Evolutionary conservation across 2,329 filamentous ascomycete genomes (phyloP).

Genomic region (Aspergillus viridinutans): DNA sequence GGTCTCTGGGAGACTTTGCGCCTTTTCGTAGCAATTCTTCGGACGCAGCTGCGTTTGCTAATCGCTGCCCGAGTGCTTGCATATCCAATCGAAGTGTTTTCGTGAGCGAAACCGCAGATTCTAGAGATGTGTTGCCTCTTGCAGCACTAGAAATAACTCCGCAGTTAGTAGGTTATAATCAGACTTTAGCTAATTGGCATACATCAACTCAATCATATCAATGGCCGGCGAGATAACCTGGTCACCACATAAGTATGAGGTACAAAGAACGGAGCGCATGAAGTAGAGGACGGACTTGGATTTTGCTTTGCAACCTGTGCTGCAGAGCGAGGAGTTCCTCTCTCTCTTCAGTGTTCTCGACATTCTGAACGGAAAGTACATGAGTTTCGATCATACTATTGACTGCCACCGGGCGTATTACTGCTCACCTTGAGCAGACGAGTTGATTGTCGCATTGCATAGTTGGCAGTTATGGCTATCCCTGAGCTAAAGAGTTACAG

Average conservation of each 20-base stretch:
- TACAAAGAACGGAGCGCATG: neutral
- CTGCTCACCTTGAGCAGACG: constrained; percentile 62
- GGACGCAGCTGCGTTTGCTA: constrained; percentile 65
- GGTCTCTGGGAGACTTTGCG: constrained; percentile 38
- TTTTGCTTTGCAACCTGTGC: constrained; percentile 74
- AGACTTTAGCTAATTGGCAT: constrained; percentile 22
- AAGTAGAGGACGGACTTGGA: constrained; percentile 55
- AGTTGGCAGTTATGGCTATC: constrained; percentile 77
- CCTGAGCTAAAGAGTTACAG: constrained; percentile 54
- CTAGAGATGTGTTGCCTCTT: constrained; percentile 72
- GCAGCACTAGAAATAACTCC: constrained; percentile 50
- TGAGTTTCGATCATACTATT: constrained; percentile 5
- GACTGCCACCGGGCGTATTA: neutral
- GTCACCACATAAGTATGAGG: constrained; percentile 3
- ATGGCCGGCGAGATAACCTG: constrained; percentile 85
- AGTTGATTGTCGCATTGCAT: constrained; percentile 77
- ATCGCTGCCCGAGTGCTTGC: constrained; percentile 67
- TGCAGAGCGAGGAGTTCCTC: constrained; percentile 71
- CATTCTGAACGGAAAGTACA: constrained; percentile 44
- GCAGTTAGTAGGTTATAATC: neutral
- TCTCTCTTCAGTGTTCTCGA: constrained; percentile 63
- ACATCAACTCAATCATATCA: constrained; percentile 89
- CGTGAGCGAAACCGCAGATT: constrained; percentile 78
- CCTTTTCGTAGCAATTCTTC: constrained; percentile 45
- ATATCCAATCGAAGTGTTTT: constrained; percentile 82